These are phyloP conservation scores for Exophiala oligosperma DNA, from an alignment of 2,329 filamentous ascomycete genomes.

Conservation along the genomic window DNA sequence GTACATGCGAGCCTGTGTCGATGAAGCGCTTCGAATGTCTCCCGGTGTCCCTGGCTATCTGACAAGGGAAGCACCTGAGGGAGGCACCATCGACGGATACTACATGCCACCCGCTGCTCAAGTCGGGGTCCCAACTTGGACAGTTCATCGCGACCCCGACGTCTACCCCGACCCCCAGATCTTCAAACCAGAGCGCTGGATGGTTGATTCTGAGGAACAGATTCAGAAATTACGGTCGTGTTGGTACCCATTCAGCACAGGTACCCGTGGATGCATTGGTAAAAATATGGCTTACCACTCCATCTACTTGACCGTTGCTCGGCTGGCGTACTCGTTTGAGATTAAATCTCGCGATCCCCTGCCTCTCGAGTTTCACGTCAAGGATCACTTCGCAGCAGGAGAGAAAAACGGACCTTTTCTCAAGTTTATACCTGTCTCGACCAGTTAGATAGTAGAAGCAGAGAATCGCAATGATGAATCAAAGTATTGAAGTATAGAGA, in stretches of 20 bases:
- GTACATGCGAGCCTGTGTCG: constrained; percentile 45
- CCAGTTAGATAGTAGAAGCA: background rate
- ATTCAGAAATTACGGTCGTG: constrained; percentile 26
- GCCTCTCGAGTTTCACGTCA: constrained; percentile 6
- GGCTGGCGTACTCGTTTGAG: background rate
- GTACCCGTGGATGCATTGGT: background rate
- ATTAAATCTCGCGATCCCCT: background rate
- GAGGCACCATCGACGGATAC: constrained; percentile 36
- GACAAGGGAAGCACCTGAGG: constrained; percentile 33
- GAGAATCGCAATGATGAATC: too few relatives aligned
- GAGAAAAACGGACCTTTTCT: constrained; percentile 2
- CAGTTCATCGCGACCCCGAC: constrained; percentile 38
- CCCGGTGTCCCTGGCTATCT: constrained; percentile 33
- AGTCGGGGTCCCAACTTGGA: constrained; percentile 36
- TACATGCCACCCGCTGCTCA: constrained; percentile 34
- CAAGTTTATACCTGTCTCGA: constrained; percentile 1
- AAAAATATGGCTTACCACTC: background rate
- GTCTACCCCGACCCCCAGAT: constrained; percentile 37
- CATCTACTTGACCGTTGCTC: background rate
- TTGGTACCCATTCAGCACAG: constrained; percentile 15
- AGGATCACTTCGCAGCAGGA: constrained; percentile 7
- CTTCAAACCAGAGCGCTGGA: constrained; percentile 45
- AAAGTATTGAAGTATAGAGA: too few relatives aligned
- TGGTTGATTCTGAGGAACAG: constrained; percentile 36
- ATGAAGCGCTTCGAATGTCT: constrained; percentile 43